A percentile compares a stretch with the other conserved stretches of the same genome.
These are phyloP conservation scores for Xerophyta viscosa DNA, from an alignment of 106 monocot genomes.

Conservation along the genomic window DNA sequence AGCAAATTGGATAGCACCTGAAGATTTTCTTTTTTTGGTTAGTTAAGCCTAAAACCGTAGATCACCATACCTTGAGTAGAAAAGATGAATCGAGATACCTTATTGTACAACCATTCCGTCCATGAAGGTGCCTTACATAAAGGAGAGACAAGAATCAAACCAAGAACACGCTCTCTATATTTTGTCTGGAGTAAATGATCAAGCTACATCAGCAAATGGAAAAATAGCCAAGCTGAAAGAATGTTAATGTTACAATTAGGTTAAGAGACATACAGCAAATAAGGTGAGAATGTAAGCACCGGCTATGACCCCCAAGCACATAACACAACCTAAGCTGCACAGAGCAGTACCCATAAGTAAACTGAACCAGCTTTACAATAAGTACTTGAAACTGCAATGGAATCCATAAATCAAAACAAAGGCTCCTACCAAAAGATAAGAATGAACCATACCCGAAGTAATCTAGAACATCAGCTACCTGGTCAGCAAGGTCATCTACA, in stretches of 20 bases:
- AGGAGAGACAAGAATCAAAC: slow-evolving; percentile 66
- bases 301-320: slow-evolving; percentile 75
- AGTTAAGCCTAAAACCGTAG: background rate
- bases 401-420: too few relatives aligned
- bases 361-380: background rate
- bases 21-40: background rate
- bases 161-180: slow-evolving; percentile 47
- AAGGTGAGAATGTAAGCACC: slow-evolving; percentile 76
- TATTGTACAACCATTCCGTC: slow-evolving; percentile 75
- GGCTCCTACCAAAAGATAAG: too few relatives aligned
- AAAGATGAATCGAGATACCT: slow-evolving; percentile 21
- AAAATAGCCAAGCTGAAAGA: background rate
- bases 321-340: slow-evolving; percentile 47
- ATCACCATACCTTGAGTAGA: background rate
- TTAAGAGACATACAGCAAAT: slow-evolving; percentile 42
- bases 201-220: background rate
- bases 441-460: slow-evolving; percentile 83
- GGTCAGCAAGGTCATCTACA: slow-evolving; percentile 69
- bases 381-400: too few relatives aligned
- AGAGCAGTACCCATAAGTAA: slow-evolving; percentile 1
- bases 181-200: slow-evolving; percentile 31
- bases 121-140: slow-evolving; percentile 68
- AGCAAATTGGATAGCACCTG: slow-evolving; percentile 57
- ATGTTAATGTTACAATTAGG: background rate
- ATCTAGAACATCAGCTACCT: slow-evolving; percentile 56